Evolutionary conservation across 768 basidiomycete genomes (phyloP).

Genomic region (Mycena vulgaris): DNA sequence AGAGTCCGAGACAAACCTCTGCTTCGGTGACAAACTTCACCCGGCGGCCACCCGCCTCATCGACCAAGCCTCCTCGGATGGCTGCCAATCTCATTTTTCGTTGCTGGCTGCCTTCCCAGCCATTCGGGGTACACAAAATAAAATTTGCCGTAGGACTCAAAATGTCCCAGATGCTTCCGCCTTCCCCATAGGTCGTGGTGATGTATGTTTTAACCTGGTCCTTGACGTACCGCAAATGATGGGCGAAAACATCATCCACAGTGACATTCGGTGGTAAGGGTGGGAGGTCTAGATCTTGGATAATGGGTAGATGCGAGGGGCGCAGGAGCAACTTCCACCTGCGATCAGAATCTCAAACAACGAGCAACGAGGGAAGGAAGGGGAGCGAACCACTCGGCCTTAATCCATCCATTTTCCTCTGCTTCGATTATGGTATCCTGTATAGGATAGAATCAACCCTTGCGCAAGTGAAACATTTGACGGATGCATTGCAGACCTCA

Average conservation of each 20-base stretch:
- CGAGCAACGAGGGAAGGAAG: not conserved
- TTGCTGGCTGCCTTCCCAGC: conserved; percentile 43
- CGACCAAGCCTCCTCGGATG: conserved; percentile 39
- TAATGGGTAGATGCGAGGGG: conserved; percentile 38
- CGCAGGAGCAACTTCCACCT: conserved; percentile 42
- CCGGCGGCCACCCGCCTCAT: conserved; percentile 34
- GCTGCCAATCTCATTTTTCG: conserved; percentile 40
- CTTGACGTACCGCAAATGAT: conserved; percentile 38
- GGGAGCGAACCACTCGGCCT: conserved; percentile 24
- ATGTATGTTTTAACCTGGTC: conserved; percentile 38
- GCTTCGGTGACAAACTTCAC: conserved; percentile 41
- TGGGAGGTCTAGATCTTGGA: conserved; percentile 36
- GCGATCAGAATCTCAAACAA: not conserved
- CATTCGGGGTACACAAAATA: conserved; percentile 42
- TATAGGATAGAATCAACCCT: too few species aligned
- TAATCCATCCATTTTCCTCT: conserved; percentile 33
- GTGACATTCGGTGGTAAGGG: conserved; percentile 30
- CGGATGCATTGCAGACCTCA: conserved; percentile 8
- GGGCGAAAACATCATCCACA: conserved; percentile 36
- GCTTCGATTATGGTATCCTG: conserved; percentile 31
- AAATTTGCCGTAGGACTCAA: conserved; percentile 37
- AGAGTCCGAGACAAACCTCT: conserved; percentile 12
- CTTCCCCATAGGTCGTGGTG: conserved; percentile 30
- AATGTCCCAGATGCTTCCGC: conserved; percentile 34
- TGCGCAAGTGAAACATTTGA: not conserved